A percentile compares a stretch with the other conserved stretches of the same genome.
Conservation (phyloP, 2,329 filamentous ascomycete genomes). For the Aspergillus sclerotialis region DNA sequence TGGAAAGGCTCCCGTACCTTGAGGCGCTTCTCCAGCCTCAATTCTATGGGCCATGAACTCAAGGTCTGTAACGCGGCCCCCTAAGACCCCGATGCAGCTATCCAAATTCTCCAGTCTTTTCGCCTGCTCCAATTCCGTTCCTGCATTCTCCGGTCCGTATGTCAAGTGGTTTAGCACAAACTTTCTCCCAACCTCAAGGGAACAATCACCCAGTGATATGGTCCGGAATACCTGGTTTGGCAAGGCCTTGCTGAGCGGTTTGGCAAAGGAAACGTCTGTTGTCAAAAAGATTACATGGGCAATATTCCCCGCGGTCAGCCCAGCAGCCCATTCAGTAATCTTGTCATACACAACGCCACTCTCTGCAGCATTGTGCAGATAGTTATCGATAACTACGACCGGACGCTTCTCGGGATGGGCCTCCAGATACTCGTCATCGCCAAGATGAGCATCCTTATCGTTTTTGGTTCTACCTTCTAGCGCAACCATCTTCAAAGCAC, state of each 20-base stretch:
- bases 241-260: conserved; percentile 76
- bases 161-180: conserved; percentile 82
- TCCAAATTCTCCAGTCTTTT: conserved; percentile 66
- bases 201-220: conserved; percentile 78
- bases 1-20: conserved; percentile 29
- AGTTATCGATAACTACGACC: conserved; percentile 87
- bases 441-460: conserved; percentile 65
- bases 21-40: conserved; percentile 76
- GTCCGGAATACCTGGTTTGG: conserved; percentile 88
- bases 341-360: conserved; percentile 64
- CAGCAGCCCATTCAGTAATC: conserved; percentile 82
- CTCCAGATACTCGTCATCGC: conserved; percentile 82
- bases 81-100: conserved; percentile 70
- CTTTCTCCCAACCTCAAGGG: conserved; percentile 76
- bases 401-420: conserved; percentile 77
- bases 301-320: conserved; percentile 75
- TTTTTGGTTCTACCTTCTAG: conserved; percentile 62
- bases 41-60: conserved; percentile 89
- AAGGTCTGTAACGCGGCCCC: conserved; percentile 89
- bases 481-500: conserved; percentile 70
- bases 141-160: conserved; percentile 28
- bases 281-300: conserved; percentile 95
- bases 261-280: conserved; percentile 79
- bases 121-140: conserved; percentile 30
- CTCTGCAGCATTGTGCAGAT: conserved; percentile 70